Percentiles rank a stretch among this genome's conserved stretches.
Conservation (phyloP, 345 rosid genomes). For the Populus euphratica region DNA sequence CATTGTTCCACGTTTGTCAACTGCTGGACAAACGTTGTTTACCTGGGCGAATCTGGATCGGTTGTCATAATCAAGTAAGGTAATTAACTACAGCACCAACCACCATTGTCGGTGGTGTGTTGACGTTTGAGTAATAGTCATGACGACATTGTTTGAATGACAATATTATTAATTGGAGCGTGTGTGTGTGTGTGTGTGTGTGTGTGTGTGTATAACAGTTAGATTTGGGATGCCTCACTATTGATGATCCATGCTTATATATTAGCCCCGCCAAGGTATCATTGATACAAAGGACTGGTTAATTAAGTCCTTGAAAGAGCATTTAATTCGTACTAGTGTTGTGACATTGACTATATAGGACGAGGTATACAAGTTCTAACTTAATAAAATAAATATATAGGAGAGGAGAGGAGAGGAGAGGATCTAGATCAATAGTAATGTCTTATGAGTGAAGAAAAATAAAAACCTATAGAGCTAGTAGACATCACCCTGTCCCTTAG, state of each 20-base stretch:
- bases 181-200: too few relatives aligned
- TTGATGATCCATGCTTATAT: neutral
- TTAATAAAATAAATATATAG: neutral
- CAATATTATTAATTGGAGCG: neutral
- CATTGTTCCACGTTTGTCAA: neutral
- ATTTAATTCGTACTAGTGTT: neutral
- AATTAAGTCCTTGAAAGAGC: neutral
- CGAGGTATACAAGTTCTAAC: neutral
- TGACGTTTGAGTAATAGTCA: neutral
- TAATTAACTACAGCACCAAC: neutral
- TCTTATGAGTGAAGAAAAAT: neutral
- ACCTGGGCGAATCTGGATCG: neutral
- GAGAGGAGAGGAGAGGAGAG: neutral
- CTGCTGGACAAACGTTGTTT: neutral
- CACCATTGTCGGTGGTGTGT: neutral
- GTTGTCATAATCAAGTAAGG: neutral
- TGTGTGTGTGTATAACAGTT: neutral
- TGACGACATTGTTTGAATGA: neutral
- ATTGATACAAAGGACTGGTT: neutral
- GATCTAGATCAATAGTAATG: neutral
- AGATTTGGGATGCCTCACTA: neutral
- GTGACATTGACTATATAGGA: neutral
- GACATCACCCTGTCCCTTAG: neutral
- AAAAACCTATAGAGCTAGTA: neutral
- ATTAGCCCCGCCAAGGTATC: neutral